Percentiles rank a stretch among this genome's conserved stretches.
phyloP scores from a whole-genome alignment of 2,329 filamentous ascomycete genomes.

The Pseudogymnoascus sp. region DNA sequence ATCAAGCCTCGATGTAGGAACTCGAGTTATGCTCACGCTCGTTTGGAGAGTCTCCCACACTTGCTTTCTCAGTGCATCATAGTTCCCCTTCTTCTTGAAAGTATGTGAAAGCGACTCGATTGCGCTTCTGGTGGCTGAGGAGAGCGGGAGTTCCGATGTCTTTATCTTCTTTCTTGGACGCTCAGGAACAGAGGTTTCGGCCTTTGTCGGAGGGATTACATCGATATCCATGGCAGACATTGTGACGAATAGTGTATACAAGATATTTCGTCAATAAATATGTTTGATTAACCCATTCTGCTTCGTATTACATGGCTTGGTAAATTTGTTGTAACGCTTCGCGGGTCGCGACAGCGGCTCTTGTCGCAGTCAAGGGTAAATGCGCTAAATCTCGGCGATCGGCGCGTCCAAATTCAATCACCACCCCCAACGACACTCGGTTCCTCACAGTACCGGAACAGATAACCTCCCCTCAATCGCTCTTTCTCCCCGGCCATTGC shows the following conservation, averaged over 20 bases:
- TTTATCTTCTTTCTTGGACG: constrained; percentile 49
- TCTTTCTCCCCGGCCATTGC: neutral
- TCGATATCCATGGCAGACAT: neutral
- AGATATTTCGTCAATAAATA: neutral
- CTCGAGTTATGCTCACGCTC: constrained; percentile 30
- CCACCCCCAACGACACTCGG: constrained; percentile 4
- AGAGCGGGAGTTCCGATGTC: constrained; percentile 65
- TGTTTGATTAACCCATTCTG: constrained; percentile 5
- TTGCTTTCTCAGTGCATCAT: constrained; percentile 69
- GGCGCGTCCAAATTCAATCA: constrained; percentile 8
- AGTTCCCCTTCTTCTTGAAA: constrained; percentile 82
- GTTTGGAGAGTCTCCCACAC: constrained; percentile 50
- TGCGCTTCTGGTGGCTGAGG: constrained; percentile 62
- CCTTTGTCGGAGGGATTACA: neutral
- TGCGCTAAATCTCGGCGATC: constrained; percentile 6
- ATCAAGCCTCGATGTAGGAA: neutral
- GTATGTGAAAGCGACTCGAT: constrained; percentile 70
- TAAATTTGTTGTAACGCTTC: neutral
- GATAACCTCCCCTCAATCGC: constrained; percentile 3
- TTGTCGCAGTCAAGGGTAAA: neutral
- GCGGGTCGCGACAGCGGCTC: constrained; percentile 4
- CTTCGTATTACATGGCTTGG: neutral
- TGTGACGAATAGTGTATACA: neutral
- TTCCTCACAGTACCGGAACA: neutral
- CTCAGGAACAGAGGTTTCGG: neutral